Evolutionary conservation across 2,329 filamentous ascomycete species (phyloP).

Genomic region (Dryadomyces sulphureus): DNA sequence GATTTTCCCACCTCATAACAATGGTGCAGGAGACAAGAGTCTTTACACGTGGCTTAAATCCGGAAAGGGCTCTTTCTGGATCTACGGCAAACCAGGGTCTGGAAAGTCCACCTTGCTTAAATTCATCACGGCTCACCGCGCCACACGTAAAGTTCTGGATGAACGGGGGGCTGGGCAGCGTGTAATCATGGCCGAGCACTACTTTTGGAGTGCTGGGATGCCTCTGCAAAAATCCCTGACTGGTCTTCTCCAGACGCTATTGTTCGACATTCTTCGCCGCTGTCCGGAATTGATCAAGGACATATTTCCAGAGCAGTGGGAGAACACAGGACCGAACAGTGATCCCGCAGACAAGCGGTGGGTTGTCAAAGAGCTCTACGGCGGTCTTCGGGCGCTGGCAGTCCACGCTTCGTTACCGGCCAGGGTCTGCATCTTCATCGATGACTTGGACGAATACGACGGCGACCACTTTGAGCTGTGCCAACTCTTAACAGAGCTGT

Average conservation of each 20-base stretch:
- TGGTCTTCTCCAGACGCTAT: not conserved
- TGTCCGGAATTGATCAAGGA: not conserved
- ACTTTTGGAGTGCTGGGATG: conserved; percentile 1
- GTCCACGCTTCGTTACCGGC: not conserved
- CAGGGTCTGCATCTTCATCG: conserved; percentile 2
- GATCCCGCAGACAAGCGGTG: not conserved
- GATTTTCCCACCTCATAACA: not conserved
- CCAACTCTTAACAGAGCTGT: not conserved
- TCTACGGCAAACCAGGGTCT: not conserved
- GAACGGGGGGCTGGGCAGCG: not conserved
- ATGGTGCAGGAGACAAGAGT: not conserved
- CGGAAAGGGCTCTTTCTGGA: not conserved
- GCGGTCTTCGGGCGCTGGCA: not conserved
- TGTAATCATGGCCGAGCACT: not conserved
- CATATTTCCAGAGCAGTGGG: not conserved
- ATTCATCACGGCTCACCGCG: not conserved
- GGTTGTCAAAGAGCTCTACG: not conserved
- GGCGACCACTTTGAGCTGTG: not conserved
- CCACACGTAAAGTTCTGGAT: not conserved
- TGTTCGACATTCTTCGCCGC: not conserved
- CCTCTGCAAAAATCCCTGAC: not conserved
- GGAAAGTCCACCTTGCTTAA: conserved; percentile 3
- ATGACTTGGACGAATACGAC: conserved; percentile 1
- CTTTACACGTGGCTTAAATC: not conserved
- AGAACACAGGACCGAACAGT: not conserved